Conservation (phyloP, 208 protist species). For the Leishmania turanica region DNA sequence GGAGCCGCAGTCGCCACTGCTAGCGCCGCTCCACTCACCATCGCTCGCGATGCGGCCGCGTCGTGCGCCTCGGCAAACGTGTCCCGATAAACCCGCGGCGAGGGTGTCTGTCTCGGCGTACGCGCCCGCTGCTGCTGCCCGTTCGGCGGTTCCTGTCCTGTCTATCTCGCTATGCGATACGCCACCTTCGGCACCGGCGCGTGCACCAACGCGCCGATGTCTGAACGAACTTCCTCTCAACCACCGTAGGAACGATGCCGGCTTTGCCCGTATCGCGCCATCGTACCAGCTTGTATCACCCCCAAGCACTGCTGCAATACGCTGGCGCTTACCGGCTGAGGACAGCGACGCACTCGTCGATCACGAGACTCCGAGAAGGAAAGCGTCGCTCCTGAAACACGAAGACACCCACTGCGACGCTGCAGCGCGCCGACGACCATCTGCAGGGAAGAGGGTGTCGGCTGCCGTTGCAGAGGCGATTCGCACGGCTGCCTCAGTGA, state of each 20-base stretch:
- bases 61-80: not conserved
- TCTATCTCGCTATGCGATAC: conserved; percentile 11
- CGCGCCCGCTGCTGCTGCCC: not conserved
- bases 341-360: not conserved
- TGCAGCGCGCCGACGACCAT: not conserved
- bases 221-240: conserved; percentile 9
- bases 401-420: not conserved
- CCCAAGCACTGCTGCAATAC: not conserved
- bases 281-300: not conserved
- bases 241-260: not conserved
- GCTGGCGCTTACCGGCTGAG: not conserved
- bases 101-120: not conserved
- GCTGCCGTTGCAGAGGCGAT: not conserved
- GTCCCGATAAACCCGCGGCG: not conserved
- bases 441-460: not conserved
- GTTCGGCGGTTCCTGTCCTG: conserved; percentile 10
- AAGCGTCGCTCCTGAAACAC: not conserved
- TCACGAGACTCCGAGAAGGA: not conserved
- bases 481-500: not conserved
- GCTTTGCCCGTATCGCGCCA: not conserved
- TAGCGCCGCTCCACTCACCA: not conserved
- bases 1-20: not conserved
- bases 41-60: not conserved
- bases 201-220: not conserved
- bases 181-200: not conserved